phyloP scores from a whole-genome alignment of 2,329 filamentous ascomycete species.

The Fusarium fracticaudum region DNA sequence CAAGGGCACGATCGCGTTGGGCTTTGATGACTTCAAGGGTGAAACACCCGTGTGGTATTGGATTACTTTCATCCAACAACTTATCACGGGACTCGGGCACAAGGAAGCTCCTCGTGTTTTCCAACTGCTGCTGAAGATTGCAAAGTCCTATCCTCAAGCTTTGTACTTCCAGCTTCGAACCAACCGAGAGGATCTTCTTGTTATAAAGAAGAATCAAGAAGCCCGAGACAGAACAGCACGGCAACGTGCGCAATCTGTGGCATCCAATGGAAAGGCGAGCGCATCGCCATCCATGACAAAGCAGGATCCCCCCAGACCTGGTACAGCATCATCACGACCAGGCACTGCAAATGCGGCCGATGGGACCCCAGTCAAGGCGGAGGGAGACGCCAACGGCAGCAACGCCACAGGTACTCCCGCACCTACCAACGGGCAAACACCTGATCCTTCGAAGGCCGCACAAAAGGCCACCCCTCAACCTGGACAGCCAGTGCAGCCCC shows the following conservation, averaged over 20 bases:
- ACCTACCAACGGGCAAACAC: constrained; percentile 41
- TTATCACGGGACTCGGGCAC: constrained; percentile 89
- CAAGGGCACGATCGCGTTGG: constrained; percentile 81
- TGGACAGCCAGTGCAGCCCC: constrained; percentile 44
- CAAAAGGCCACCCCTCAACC: constrained; percentile 24
- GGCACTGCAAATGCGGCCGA: constrained; percentile 61
- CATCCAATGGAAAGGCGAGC: constrained; percentile 56
- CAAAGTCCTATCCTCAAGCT: constrained; percentile 93
- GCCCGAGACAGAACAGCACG: constrained; percentile 72
- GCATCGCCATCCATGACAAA: constrained; percentile 62
- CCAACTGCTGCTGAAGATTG: constrained; percentile 88
- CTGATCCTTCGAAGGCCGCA: constrained; percentile 39
- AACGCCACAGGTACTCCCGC: constrained; percentile 40
- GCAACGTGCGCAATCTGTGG: constrained; percentile 58
- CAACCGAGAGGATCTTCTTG: constrained; percentile 90
- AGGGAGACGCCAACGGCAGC: constrained; percentile 51
- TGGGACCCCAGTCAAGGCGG: constrained; percentile 55
- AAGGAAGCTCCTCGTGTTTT: constrained; percentile 91
- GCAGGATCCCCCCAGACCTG: constrained; percentile 57
- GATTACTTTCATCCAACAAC: constrained; percentile 98
- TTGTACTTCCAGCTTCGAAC: constrained; percentile 96
- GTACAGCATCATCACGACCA: constrained; percentile 56
- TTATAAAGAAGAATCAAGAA: constrained; percentile 90
- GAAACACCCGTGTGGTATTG: constrained; percentile 99
- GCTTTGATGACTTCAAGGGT: constrained; percentile 96